A percentile compares a stretch with the other conserved stretches of the same genome.
These are phyloP conservation scores for Brassica napus DNA, from an alignment of 345 rosid species.

Conservation along the genomic window DNA sequence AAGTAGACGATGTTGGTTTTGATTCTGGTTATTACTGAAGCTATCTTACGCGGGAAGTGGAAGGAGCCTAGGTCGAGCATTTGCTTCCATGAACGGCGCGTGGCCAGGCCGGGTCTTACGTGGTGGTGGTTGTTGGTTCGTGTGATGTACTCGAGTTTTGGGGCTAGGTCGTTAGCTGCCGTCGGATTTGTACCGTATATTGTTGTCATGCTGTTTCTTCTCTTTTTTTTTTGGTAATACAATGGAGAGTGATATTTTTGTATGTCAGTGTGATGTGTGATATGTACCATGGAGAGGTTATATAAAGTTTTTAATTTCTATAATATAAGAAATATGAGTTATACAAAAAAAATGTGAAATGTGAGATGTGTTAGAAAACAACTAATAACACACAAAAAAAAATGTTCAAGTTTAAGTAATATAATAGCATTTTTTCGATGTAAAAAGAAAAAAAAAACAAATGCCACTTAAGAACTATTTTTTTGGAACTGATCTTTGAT, in stretches of 20 bases:
- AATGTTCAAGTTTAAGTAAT: too few relatives aligned
- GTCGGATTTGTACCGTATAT: slow-evolving; percentile 76
- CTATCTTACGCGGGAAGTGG: slow-evolving; percentile 43
- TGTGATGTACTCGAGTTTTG: slow-evolving; percentile 62
- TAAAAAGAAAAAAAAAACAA: too few relatives aligned
- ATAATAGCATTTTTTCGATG: too few relatives aligned
- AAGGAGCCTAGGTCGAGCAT: slow-evolving; percentile 58
- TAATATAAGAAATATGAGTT: background rate
- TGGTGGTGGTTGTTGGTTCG: slow-evolving; percentile 53
- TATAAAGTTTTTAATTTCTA: slow-evolving; percentile 16
- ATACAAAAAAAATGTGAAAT: background rate
- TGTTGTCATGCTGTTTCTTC: slow-evolving; percentile 53
- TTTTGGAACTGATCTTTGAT: too few relatives aligned
- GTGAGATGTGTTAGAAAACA: background rate
- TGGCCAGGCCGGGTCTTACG: slow-evolving; percentile 55
- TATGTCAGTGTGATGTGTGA: background rate
- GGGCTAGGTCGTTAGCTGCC: slow-evolving; percentile 47
- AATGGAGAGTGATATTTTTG: slow-evolving; percentile 3
- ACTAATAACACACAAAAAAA: background rate
- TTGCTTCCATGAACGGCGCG: slow-evolving; percentile 67
- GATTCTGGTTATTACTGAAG: slow-evolving; percentile 49
- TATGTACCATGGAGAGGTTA: slow-evolving; percentile 6
- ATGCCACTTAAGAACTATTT: too few relatives aligned
- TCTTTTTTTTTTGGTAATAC: background rate
- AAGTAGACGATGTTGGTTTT: slow-evolving; percentile 57